Evolutionary conservation across 306 rosid genomes (phyloP), one percentile per base, ranked within the genome.

Genomic region (Benincasa hispida): DNA sequence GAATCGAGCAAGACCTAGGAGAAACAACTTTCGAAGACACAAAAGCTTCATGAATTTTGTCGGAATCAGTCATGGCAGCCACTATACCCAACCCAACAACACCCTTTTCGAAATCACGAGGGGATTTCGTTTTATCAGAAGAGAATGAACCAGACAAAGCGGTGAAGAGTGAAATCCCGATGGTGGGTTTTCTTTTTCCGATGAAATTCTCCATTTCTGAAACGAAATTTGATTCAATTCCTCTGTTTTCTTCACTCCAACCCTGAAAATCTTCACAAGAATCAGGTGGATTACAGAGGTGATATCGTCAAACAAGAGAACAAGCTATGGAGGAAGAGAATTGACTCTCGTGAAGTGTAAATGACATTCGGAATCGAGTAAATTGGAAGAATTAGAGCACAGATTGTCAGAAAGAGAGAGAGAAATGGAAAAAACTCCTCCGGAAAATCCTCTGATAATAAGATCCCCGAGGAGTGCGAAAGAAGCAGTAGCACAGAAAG

Each of bases 61-160:
- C 54, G 65, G 60, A 72, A 80, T 83, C 85, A 57, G 85, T 88
- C 92, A 90, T 90, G 47, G 91, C 92, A 45, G 96, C 96, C 22
- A 90, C 92, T 78, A 90, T 88, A 30, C 89, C 86, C 21, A 90
- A 82, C 42, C 96, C 92, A 39, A 90, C 96, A 11, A 90, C 87
- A 1, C 87, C 92, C 37, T 63, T 79, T 50, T 84, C 87, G 63
- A 87, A 90, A 77, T 82, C 85, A 59, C 86, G 73, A 1, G 88
- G 83, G 28, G 90, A 78, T 63, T 85, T 89, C 41, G 51, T 70
- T 74, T 67, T 82, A 3, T 80, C 86, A 15, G 72, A 54, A 35
- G 83, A 84, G 75, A 84, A 61, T 2, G 88, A 85, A 58, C 82
- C 83, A 2, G 88, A 86, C 10, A 88, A 77, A 30, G 87, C 70